Conservation (phyloP, 805 yeast species). For the Metschnikowia drakensbergensis region DNA sequence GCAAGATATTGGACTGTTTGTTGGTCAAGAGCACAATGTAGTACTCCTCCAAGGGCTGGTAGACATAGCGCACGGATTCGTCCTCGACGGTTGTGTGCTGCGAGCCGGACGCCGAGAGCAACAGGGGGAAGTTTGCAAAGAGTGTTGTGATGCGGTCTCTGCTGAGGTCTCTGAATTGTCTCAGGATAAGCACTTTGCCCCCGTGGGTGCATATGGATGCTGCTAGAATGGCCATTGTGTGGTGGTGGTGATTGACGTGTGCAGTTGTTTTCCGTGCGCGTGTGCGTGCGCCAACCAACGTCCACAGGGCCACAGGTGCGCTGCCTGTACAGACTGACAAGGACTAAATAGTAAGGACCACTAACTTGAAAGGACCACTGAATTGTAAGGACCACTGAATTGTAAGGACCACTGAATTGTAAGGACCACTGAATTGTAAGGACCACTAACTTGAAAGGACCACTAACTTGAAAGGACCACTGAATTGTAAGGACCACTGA, state of each 20-base stretch:
- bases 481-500: no score
- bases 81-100: constrained; percentile 95
- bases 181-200: constrained; percentile 86
- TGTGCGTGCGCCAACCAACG: constrained; percentile 12
- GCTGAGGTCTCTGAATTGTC: constrained; percentile 84
- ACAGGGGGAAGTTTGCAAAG: constrained; percentile 78
- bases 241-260: constrained; percentile 3
- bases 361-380: no score
- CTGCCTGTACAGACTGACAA: not conserved
- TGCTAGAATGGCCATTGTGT: constrained; percentile 72
- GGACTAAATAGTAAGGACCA: no score
- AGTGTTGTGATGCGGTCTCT: constrained; percentile 83
- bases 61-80: constrained; percentile 86
- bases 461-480: no score
- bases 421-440: no score
- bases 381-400: no score
- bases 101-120: constrained; percentile 62
- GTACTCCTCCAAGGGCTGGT: constrained; percentile 92
- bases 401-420: no score
- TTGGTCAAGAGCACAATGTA: constrained; percentile 89
- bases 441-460: no score
- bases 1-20: constrained; percentile 84
- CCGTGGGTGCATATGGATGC: constrained; percentile 92
- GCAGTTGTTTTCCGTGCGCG: constrained; percentile 1
- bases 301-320: no score